Evolutionary conservation across 2,329 filamentous ascomycete species (phyloP), one percentile per base, ranked within the genome.

Genomic region (Biscogniauxia sp.): DNA sequence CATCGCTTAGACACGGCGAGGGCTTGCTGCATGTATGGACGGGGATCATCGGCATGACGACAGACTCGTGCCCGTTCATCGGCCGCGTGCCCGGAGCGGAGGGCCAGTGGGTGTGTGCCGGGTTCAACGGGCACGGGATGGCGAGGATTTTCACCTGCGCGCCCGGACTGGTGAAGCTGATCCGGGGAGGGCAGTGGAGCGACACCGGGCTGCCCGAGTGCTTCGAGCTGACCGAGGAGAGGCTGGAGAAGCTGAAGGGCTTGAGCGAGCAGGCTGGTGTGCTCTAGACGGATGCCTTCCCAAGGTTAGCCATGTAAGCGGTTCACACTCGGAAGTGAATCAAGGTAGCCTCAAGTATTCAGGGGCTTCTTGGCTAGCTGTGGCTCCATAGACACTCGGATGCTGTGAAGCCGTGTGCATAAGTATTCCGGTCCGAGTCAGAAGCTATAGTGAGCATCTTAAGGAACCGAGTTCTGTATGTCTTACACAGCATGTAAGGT

Each of bases 81-180:
- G 80, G 80, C 1, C 66, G 68, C 1, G 67, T 82, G 5, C 71
- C 77, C 9, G 71, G 71, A 0, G 61, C 76, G 7, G 73, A 75
- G 9, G 79, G 79, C 3, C 79, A 82, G 57, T 82, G 74, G 67
- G 73, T 82, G 8, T 81, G 79, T 64, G 79, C 79, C n/a, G 79
- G 80, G 0, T 81, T 81, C 61, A 80, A 81, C 64, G 79, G 79
- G 0, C 79, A 81, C 66, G 79, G 79, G 74, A 78, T 78, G 77
- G 76, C 76, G 50, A 68, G 76, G 20, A 81, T 81, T 54, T 81
- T 80, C 62, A 79, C 76, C 0, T 79, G 77, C 62, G 79, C 78
- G 0, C 78, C 78, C 0, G 79, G 77, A 0, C 58, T 80, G 19
- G 78, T 71, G 2, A 78, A 78, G 61, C 63, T 81, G 20, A 74